Percentiles rank a stretch among this genome's conserved stretches.
Evolutionary conservation across 2,329 filamentous ascomycete species (phyloP).

Genomic region (Colletotrichum gloeosporioides): DNA sequence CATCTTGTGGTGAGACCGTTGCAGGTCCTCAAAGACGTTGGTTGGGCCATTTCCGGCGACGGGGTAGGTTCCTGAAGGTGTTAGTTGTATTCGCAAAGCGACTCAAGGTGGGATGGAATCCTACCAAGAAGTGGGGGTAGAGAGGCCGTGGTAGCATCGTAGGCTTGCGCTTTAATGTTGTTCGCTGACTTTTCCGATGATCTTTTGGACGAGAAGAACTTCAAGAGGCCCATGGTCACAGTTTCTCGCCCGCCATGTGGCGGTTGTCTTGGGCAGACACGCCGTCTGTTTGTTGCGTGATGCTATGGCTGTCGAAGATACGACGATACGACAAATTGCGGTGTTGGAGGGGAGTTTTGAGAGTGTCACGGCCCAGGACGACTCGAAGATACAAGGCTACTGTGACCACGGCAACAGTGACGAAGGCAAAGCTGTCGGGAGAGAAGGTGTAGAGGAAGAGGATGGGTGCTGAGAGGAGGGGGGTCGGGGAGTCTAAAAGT

Average conservation of each 20-base stretch:
- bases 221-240: conserved; percentile 39
- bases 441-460: neutral
- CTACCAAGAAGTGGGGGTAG: conserved; percentile 42
- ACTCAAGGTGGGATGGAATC: neutral
- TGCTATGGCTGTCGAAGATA: neutral
- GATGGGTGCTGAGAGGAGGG: neutral
- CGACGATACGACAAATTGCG: neutral
- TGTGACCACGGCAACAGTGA: neutral
- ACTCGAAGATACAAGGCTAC: neutral
- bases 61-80: conserved; percentile 39
- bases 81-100: neutral
- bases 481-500: conserved; percentile 12
- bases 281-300: neutral
- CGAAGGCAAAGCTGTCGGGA: neutral
- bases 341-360: neutral
- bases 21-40: conserved; percentile 39
- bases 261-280: neutral
- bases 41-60: conserved; percentile 44
- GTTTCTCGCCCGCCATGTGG: conserved; percentile 7
- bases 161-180: conserved; percentile 39
- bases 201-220: conserved; percentile 35
- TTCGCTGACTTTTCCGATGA: conserved; percentile 20
- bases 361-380: neutral
- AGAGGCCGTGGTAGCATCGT: conserved; percentile 40
- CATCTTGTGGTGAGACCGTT: conserved; percentile 35